These are phyloP conservation scores for Amanita subjunquillea DNA, from an alignment of 768 basidiomycete species.

Conservation along the genomic window DNA sequence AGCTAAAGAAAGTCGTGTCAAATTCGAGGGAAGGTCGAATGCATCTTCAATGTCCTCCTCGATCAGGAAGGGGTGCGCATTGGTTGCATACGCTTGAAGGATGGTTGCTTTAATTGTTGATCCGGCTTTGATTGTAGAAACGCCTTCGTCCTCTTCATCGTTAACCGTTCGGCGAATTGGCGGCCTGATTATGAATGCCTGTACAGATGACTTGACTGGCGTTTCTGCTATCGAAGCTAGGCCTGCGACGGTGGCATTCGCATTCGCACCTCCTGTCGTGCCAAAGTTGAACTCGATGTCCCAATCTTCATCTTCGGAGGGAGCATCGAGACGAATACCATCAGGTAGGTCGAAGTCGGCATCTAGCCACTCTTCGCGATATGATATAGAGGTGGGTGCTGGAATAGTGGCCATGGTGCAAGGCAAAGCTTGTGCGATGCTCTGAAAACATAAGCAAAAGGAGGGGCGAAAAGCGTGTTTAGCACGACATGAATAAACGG, in stretches of 20 bases:
- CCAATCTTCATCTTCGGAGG: slow-evolving; percentile 69
- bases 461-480: slow-evolving; percentile 5
- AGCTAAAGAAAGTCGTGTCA: slow-evolving; percentile 74
- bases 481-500: neutral
- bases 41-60: slow-evolving; percentile 82
- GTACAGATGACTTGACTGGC: slow-evolving; percentile 21
- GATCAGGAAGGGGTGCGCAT: slow-evolving; percentile 27
- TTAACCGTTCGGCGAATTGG: slow-evolving; percentile 36
- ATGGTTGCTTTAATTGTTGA: slow-evolving; percentile 72
- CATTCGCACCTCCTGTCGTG: slow-evolving; percentile 42
- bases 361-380: slow-evolving; percentile 78
- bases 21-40: slow-evolving; percentile 70
- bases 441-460: slow-evolving; percentile 4
- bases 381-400: slow-evolving; percentile 40
- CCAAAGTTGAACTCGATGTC: slow-evolving; percentile 68
- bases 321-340: slow-evolving; percentile 53
- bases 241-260: slow-evolving; percentile 24
- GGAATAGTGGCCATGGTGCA: slow-evolving; percentile 47
- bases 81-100: slow-evolving; percentile 29
- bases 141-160: slow-evolving; percentile 64
- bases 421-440: neutral
- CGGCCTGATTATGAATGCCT: slow-evolving; percentile 57
- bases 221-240: slow-evolving; percentile 29
- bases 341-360: slow-evolving; percentile 83
- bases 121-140: slow-evolving; percentile 69